A percentile compares a stretch with the other conserved stretches of the same genome.
Evolutionary conservation across 371 early-diverging fungal genomes (phyloP).

Genomic region (Hamiltosporidium tvaerminnensis): DNA sequence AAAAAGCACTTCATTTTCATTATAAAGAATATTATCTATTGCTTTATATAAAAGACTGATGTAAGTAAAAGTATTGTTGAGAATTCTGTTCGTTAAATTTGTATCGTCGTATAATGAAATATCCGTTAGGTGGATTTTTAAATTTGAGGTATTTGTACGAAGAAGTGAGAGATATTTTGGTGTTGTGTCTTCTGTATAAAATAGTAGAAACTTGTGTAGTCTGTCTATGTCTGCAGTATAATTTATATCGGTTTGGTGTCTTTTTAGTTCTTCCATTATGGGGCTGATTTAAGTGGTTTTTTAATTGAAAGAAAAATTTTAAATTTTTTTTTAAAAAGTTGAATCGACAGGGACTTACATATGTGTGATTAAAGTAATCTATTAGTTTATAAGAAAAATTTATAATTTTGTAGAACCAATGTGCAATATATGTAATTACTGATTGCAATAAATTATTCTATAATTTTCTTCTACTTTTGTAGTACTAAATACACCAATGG

Average conservation of each 20-base stretch:
- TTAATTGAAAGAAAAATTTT: too few relatives aligned
- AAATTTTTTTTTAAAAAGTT: too few relatives aligned
- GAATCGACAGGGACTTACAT: too few relatives aligned
- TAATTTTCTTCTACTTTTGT: too few relatives aligned
- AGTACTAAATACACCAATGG: too few relatives aligned
- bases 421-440: too few relatives aligned
- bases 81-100: constrained; percentile 31
- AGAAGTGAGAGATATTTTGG: constrained; percentile 43
- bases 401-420: too few relatives aligned
- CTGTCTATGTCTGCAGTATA: constrained; percentile 37
- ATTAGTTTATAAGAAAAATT: too few relatives aligned
- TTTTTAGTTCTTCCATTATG: constrained; percentile 29
- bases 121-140: background rate
- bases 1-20: constrained; percentile 32
- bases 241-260: constrained; percentile 20
- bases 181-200: constrained; percentile 35
- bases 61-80: constrained; percentile 44
- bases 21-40: constrained; percentile 47
- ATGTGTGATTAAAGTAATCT: too few relatives aligned
- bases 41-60: constrained; percentile 37
- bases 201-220: constrained; percentile 46
- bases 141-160: background rate
- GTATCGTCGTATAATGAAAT: constrained; percentile 36
- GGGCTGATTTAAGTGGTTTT: background rate
- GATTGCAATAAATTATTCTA: too few relatives aligned